phyloP scores from a whole-genome alignment of 345 rosid species.

The Linum trigynum region DNA sequence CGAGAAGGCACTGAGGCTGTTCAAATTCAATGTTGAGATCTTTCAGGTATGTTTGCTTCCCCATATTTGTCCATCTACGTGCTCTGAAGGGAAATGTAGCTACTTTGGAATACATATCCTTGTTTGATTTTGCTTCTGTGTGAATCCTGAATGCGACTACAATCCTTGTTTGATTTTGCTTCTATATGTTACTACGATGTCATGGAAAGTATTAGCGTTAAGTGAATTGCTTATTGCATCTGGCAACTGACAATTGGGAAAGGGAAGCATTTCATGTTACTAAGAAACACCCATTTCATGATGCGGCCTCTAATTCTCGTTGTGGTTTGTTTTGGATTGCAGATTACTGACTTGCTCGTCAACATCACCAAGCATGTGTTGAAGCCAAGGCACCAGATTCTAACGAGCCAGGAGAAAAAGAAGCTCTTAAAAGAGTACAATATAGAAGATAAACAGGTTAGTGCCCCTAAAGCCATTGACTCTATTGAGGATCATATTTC shows the following conservation, averaged over 20 bases:
- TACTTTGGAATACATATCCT: background rate
- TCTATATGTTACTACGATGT: too few species aligned
- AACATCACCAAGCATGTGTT: conserved; percentile 76
- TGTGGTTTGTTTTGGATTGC: background rate
- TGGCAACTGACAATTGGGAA: too few species aligned
- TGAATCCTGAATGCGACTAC: background rate
- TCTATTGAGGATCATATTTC: too few species aligned
- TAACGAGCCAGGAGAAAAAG: conserved; percentile 54
- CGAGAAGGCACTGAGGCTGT: conserved; percentile 55
- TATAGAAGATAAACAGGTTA: conserved; percentile 85
- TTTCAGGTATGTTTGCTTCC: conserved; percentile 48
- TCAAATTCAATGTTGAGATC: conserved; percentile 71
- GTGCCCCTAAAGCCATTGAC: background rate
- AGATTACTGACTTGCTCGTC: conserved; percentile 68
- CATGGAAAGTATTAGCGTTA: too few species aligned
- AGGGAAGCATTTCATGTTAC: background rate
- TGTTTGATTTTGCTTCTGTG: background rate
- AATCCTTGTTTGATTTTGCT: background rate
- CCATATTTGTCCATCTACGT: background rate
- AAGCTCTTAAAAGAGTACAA: conserved; percentile 49
- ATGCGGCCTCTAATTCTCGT: background rate
- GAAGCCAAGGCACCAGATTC: conserved; percentile 58
- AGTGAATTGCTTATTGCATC: too few species aligned
- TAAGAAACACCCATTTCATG: too few species aligned
- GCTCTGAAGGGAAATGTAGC: background rate